These are phyloP conservation scores for Dactylella cylindrospora DNA, from an alignment of 2,329 filamentous ascomycete species.

Conservation along the genomic window DNA sequence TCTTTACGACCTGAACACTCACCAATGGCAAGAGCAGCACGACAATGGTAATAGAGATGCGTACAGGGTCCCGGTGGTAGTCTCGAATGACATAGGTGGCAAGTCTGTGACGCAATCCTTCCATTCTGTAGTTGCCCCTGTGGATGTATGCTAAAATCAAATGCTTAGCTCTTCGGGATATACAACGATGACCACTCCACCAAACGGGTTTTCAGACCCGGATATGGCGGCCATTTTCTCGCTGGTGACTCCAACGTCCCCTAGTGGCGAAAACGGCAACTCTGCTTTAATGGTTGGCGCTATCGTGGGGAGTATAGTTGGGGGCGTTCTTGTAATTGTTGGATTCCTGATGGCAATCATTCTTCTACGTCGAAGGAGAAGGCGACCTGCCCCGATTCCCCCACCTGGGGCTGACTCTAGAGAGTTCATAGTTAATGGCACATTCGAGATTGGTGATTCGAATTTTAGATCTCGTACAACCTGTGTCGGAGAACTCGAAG, in stretches of 20 bases:
- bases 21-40: slow-evolving; percentile 14
- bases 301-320: slow-evolving; percentile 21
- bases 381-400: not conserved
- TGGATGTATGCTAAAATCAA: too few species aligned
- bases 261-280: not conserved
- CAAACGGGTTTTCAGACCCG: slow-evolving; percentile 15
- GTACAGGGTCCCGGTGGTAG: slow-evolving; percentile 5
- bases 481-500: not conserved
- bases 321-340: slow-evolving; percentile 1
- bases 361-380: slow-evolving; percentile 8
- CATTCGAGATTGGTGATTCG: slow-evolving; percentile 15
- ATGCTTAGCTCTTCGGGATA: slow-evolving; percentile 19
- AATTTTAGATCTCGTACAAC: not conserved
- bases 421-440: slow-evolving; percentile 7
- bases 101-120: slow-evolving; percentile 5
- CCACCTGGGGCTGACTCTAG: slow-evolving; percentile 16
- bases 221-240: slow-evolving; percentile 11
- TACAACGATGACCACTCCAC: slow-evolving; percentile 16
- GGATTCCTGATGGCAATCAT: slow-evolving; percentile 3
- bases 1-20: slow-evolving; percentile 24
- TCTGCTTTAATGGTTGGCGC: too few species aligned
- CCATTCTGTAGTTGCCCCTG: not conserved
- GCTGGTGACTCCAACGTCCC: slow-evolving; percentile 4
- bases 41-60: slow-evolving; percentile 10
- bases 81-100: slow-evolving; percentile 19